Evolutionary conservation across 2,329 filamentous ascomycete genomes (phyloP).

Genomic region (Teratosphaeria gauchensis): DNA sequence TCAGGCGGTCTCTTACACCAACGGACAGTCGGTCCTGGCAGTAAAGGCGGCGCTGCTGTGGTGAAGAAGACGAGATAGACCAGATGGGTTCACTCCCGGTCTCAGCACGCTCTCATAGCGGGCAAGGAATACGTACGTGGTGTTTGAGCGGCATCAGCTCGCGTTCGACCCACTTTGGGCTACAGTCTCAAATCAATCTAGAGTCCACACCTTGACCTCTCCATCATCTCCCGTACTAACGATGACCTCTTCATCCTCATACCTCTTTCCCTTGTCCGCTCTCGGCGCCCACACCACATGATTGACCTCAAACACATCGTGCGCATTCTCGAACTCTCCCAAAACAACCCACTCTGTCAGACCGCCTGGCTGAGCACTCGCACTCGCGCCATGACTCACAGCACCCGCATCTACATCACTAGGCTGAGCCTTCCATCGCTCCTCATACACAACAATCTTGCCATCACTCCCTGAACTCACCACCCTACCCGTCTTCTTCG

Average conservation of each 20-base stretch:
- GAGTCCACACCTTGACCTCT: slow-evolving; percentile 66
- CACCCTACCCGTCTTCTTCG: slow-evolving; percentile 61
- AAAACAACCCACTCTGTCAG: slow-evolving; percentile 61
- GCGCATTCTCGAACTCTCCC: slow-evolving; percentile 59
- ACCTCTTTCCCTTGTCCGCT: slow-evolving; percentile 55
- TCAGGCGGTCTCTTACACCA: no score
- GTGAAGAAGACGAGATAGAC: no score
- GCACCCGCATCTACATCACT: slow-evolving; percentile 5
- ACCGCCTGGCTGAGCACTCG: slow-evolving; percentile 1
- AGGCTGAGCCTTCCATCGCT: slow-evolving; percentile 36
- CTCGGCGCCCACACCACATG: slow-evolving; percentile 80
- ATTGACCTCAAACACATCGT: slow-evolving; percentile 91
- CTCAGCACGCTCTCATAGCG: no score
- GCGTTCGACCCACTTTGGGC: no score
- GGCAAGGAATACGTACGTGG: no score
- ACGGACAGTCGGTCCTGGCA: no score
- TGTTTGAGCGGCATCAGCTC: no score
- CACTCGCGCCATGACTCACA: neutral
- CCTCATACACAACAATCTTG: slow-evolving; percentile 66
- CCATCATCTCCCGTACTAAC: slow-evolving; percentile 91
- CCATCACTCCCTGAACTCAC: slow-evolving; percentile 89
- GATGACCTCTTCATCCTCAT: slow-evolving; percentile 69
- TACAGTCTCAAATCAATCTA: no score
- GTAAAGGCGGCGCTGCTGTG: no score
- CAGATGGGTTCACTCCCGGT: no score